Base-by-base conservation (phyloP, 164 flowering plant genomes). In the Vitis rupestris region DNA sequence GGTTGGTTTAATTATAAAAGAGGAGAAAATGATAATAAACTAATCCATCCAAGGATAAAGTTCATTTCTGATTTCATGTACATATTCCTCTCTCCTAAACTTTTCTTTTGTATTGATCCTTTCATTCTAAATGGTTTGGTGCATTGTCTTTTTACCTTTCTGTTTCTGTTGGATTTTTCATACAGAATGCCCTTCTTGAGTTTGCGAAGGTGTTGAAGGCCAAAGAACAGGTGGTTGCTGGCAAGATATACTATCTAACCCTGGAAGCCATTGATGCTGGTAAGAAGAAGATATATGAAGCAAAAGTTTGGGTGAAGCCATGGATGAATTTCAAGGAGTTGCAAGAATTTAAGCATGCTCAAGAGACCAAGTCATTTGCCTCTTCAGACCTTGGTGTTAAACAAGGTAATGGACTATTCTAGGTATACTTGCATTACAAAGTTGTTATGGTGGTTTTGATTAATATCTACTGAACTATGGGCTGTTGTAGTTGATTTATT, bases 301-400 rank as follows among this genome's bases (percentile, higher is more conserved):
- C 81, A 10, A 80, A 80, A 68, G 77, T 82, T 6, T 82, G 83
- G 85, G 85, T 79, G 65, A 79, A 80, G 78, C 81, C 81, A 17
- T 82, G 85, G 85, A 60, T 72, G 75, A 80, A 80, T 69, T 82
- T 80, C 37, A 79, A 79, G 79, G 47, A 79, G 73, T 50, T 82
- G 44, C 70, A 72, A 66, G 83, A 82, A 53, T 82, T 82, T 70
- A 82, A 79, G 64, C 69, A 44, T 61, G 70, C 64, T 13, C 47
- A 37, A 14, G 73, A 63, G 65, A 66, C 14, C 13, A 66, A 53
- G 11, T 27, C 65, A 27, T 66, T 71, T 60, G 49, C 71, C 27
- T 10, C 73, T 31, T 67, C 73, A 0, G 81, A 72, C 61, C 72
- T 65, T 12, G 70, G 76, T 13, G 63, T 55, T n/a, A 72, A 66